Percentiles rank a stretch among this genome's conserved stretches.
These are phyloP conservation scores for Entrophospora sp. DNA, from an alignment of 192 early-diverging fungal species.

Conservation along the genomic window DNA sequence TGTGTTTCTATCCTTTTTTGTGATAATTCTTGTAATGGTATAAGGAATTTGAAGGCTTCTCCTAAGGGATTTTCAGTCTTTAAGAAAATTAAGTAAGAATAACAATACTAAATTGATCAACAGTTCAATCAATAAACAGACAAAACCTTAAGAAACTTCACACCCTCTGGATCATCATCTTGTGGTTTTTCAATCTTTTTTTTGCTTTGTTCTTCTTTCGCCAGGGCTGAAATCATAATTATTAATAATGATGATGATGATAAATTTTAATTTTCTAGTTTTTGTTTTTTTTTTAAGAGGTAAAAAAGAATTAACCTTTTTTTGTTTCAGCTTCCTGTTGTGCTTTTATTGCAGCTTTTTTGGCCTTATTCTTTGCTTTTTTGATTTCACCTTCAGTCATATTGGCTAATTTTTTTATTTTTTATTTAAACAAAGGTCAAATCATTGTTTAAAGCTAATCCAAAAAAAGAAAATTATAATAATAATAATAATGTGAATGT, in stretches of 20 bases:
- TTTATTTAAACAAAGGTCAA: too few species aligned
- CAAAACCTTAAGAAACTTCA: constrained; percentile 39
- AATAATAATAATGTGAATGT: too few species aligned
- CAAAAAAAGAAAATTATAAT: too few species aligned
- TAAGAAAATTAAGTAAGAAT: constrained; percentile 23
- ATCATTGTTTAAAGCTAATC: too few species aligned
- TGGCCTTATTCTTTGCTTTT: constrained; percentile 68
- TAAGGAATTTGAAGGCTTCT: constrained; percentile 70
- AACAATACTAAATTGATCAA: neutral
- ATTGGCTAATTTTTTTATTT: too few species aligned
- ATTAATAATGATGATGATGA: too few species aligned
- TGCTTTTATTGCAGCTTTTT: constrained; percentile 63
- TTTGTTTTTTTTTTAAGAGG: too few species aligned
- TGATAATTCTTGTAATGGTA: constrained; percentile 54
- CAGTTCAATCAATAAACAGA: neutral
- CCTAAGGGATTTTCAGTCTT: constrained; percentile 59
- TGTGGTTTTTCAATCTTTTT: constrained; percentile 39
- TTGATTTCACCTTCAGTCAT: constrained; percentile 69
- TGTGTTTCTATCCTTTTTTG: constrained; percentile 50
- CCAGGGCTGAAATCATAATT: too few species aligned
- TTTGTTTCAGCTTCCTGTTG: constrained; percentile 42
- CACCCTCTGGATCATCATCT: constrained; percentile 67
- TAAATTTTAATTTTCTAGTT: too few species aligned
- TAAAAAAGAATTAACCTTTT: constrained; percentile 32
- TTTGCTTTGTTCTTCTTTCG: constrained; percentile 33